Evolutionary conservation across 2,329 filamentous ascomycete species (phyloP), one percentile per base, ranked within the genome.

Genomic region (Cryoendolithus antarcticus): DNA sequence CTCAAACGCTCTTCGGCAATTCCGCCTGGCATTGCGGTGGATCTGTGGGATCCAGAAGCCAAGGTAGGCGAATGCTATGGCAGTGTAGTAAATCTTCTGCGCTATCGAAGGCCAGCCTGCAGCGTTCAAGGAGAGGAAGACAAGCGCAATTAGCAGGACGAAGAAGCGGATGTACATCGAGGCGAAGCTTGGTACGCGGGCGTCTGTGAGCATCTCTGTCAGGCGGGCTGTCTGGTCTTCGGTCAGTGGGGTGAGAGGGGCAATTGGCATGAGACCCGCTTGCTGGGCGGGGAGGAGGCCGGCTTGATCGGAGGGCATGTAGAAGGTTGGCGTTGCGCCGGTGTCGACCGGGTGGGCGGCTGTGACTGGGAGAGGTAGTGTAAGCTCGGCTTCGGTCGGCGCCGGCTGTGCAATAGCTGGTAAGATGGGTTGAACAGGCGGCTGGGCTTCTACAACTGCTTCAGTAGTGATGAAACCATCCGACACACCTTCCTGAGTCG

Each of bases 31-130:
- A 58, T 98, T 98, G 45, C 91, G 83, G 55, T 82, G 75, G 49
- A 96, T 93, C 59, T 98, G 91, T 0, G 91, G 89, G 1, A 79
- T 57, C 89, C 89, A 96, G 56, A 95, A 80, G 12, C 88, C 94
- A 33, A 95, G 74, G 57, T 95, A 95, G 38, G 73, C 48, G 51
- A 89, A 76, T 2, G 75, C 71, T 13, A 93, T 64, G 2, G 70
- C 47, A 55, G 88, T 70, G 45, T 69, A 69, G 57, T 77, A 80
- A 32, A 69, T 56, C 2, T 65, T 65, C 15, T 71, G 69, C 2
- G 72, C 54, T 1, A 63, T 61, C 3, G 64, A 60, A 44, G 75
- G 74, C 61, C 74, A 74, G 1, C 73, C 66, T 24, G 69, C 66
- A 13, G 74, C 71, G 57, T 75, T 74, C 4, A 77, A 62, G 4